Percentiles rank a stretch among this genome's conserved stretches.
phyloP scores from a whole-genome alignment of 768 basidiomycete species.

The Dictyophora rubrovolvata region DNA sequence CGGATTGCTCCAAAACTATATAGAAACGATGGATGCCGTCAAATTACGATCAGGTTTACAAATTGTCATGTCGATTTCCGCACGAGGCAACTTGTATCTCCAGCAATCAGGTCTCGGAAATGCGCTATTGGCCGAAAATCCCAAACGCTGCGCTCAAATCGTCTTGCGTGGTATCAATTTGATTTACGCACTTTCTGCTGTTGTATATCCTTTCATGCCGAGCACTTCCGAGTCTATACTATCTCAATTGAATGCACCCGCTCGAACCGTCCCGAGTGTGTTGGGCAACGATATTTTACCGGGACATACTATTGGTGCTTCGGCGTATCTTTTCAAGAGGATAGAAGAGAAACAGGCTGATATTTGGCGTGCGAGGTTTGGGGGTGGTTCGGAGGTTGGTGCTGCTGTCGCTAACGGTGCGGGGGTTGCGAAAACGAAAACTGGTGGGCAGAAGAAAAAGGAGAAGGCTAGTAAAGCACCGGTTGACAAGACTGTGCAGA shows the following conservation, averaged over 20 bases:
- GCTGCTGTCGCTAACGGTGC: no score
- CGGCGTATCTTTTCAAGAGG: constrained; percentile 86
- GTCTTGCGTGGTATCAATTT: constrained; percentile 84
- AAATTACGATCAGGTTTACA: constrained; percentile 84
- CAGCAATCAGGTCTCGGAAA: constrained; percentile 89
- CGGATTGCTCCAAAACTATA: constrained; percentile 64
- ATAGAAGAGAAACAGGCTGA: constrained; percentile 89
- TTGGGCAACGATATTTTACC: constrained; percentile 75
- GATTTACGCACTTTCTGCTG: constrained; percentile 79
- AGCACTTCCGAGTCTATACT: constrained; percentile 74
- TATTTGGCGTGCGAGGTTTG: constrained; percentile 70
- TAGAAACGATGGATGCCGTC: constrained; percentile 81
- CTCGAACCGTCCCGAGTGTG: constrained; percentile 63
- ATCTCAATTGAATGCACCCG: constrained; percentile 79
- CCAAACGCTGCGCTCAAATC: constrained; percentile 82
- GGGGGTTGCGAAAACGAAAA: no score
- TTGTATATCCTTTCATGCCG: constrained; percentile 96
- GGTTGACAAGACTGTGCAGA: no score
- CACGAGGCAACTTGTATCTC: constrained; percentile 87
- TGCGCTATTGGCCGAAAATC: constrained; percentile 70
- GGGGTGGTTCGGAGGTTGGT: constrained; percentile 42
- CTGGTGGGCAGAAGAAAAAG: no score
- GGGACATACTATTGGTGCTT: constrained; percentile 76
- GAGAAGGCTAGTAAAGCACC: no score
- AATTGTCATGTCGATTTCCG: constrained; percentile 82